A percentile compares a stretch with the other conserved stretches of the same genome.
These are phyloP conservation scores for Rhynchospora breviuscula DNA, from an alignment of 176 grass and related monocot species.

Conservation along the genomic window DNA sequence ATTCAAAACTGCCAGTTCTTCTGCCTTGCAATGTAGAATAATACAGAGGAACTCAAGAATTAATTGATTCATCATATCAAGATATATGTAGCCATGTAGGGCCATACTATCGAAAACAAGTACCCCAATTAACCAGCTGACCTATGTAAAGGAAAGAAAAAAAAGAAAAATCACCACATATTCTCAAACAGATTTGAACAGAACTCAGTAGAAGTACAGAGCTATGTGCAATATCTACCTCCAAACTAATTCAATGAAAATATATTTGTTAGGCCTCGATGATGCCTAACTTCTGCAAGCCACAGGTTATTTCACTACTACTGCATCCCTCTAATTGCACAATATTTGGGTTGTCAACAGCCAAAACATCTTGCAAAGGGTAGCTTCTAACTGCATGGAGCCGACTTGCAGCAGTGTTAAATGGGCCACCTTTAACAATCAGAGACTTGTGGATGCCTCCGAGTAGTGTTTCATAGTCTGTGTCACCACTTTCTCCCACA, in stretches of 20 bases:
- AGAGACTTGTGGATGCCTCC: conserved; percentile 66
- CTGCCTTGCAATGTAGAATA: not conserved
- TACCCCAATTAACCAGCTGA: not conserved
- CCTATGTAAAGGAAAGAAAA: not conserved
- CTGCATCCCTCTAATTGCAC: conserved; percentile 47
- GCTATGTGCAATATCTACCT: not conserved
- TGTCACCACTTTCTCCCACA: conserved; percentile 79
- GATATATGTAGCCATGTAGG: not conserved
- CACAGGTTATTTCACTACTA: conserved; percentile 30
- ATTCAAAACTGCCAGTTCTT: not conserved
- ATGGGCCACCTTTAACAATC: conserved; percentile 64
- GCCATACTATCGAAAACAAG: not conserved
- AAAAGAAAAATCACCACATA: not conserved
- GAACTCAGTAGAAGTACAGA: not conserved
- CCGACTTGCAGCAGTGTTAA: conserved; percentile 47
- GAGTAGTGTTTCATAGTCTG: conserved; percentile 74
- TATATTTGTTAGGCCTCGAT: conserved; percentile 24
- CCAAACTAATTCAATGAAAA: not conserved
- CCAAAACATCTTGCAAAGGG: conserved; percentile 52
- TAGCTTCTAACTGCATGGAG: conserved; percentile 57
- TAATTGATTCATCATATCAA: not conserved
- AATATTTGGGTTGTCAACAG: conserved; percentile 61
- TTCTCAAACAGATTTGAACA: not conserved
- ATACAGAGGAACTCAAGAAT: not conserved
- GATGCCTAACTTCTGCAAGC: conserved; percentile 50